Base-by-base conservation (phyloP, 1,284 basidiomycete species). In the Fomes fomentarius region DNA sequence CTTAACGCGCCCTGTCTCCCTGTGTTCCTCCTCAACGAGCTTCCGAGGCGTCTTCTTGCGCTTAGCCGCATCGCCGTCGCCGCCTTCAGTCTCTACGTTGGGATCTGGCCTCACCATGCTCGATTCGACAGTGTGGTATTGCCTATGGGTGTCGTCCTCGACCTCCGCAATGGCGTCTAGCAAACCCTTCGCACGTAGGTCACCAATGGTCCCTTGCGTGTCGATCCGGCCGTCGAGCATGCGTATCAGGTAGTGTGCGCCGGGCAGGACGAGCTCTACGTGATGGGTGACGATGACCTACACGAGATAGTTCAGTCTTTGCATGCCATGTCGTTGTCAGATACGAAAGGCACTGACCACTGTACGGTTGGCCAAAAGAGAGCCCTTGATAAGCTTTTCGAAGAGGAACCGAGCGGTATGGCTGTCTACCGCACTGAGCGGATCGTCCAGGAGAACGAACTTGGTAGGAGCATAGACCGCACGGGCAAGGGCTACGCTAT, bases 161-260 rank as follows among this genome's bases (percentile, higher is more conserved):
- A 83, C 79, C n/a, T 80, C 76, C 0, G 76, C 70, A 44, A 87
- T 84, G 6, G 79, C 74, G 26, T 88, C 82, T 9, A 91, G 72
- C 1, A 85, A 60, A 17, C 87, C 87, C 47, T 71, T 76, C 0
- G 73, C 75, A 22, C 77, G 78, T 3, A 91, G 75, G 1, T 88
- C 85, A 50, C 79, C 74, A 19, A 88, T 72, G 0, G 76, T 79
- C 0, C 89, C 89, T 60, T 89, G 83, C 0, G 82, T 82, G 50
- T 89, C 85, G 49, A 91, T 83, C 10, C 84, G 76, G 3, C 89
- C 89, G 61, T 89, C 86, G 4, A 89, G 75, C 84, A 91, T 86
- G 15, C 85, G 81, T 5, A 91, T 79, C 19, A 89, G 74, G 63
- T 89, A 89, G 54, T 84, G 68, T 0, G 87, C 80, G 1, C 81